Percentiles rank a stretch among this genome's conserved stretches.
phyloP scores from a whole-genome alignment of 2,329 filamentous ascomycete genomes.

The Mycocentrospora acerina region DNA sequence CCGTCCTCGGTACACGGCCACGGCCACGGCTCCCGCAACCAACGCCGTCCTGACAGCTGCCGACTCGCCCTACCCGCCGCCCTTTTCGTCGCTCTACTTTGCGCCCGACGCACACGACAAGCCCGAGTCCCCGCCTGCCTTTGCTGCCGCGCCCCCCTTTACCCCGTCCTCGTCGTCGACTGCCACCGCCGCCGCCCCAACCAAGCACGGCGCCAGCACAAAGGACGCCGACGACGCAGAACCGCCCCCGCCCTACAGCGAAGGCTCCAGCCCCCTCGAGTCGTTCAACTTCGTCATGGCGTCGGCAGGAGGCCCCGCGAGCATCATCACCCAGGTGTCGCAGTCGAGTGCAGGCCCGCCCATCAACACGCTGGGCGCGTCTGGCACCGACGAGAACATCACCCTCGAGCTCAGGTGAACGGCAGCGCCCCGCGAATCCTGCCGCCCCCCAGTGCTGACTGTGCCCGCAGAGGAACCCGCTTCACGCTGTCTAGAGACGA shows the following conservation, averaged over 20 bases:
- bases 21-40: constrained; percentile 38
- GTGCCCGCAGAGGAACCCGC: constrained; percentile 70
- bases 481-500: constrained; percentile 96
- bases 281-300: constrained; percentile 98
- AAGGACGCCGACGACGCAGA: constrained; percentile 80
- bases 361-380: constrained; percentile 75
- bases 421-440: neutral
- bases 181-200: constrained; percentile 65
- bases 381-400: constrained; percentile 85
- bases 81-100: constrained; percentile 66
- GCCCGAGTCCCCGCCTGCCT: constrained; percentile 49
- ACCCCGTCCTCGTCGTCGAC: constrained; percentile 53
- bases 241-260: constrained; percentile 92
- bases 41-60: constrained; percentile 44
- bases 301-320: constrained; percentile 91
- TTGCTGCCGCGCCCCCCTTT: constrained; percentile 55
- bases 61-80: constrained; percentile 59
- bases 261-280: constrained; percentile 87
- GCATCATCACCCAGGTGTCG: constrained; percentile 98
- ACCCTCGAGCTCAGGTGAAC: constrained; percentile 87
- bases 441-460: constrained; percentile 13
- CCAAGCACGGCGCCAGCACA: constrained; percentile 70
- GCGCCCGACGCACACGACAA: constrained; percentile 43
- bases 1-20: constrained; percentile 30
- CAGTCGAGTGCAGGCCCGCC: constrained; percentile 74